Evolutionary conservation across 106 monocot genomes (phyloP), one percentile per base, ranked within the genome.

Genomic region (Acorus gramineus): DNA sequence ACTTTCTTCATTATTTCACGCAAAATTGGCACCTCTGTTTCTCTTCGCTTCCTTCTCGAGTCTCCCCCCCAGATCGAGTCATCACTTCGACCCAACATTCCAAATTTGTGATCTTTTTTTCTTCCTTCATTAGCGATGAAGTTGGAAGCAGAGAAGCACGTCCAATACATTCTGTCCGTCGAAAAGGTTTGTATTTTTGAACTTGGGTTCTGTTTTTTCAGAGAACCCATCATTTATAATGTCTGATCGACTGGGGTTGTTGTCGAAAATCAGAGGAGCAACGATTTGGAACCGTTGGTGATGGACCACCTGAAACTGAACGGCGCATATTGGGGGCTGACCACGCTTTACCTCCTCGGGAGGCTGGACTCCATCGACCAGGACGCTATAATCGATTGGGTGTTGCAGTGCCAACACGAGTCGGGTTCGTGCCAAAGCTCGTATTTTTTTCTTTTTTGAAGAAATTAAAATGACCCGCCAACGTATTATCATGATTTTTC

Each of bases 241-340:
- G 7, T 44, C 48, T 42, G 4, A 9, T 46, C 28, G 28, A 28
- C 1, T 28, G 28, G 28, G 28, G 28, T 28, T 28, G 28, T 28
- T 5, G 14, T 11, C 2, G 46, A 12, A 14, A 11, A 14, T 6
- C 77, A 98, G 96, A 83, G 67, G 44, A 99, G 92, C 61, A 88
- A 86, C 61, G 75, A 76, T 59, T 88, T 98, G 10, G 92, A 85
- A 66, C 71, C 98, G 9, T n/a, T 92, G 59, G 69, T 79, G 10
- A 87, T 82, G 73, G 91, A 98, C 75, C 98, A 91, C 50, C 72
- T 98, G n/a, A 60, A 91, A 47, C 69, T 98, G 56, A 98, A 75
- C 53, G 98, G 98, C 11, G 98, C 85, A 2, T 99, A 92, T 56
- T 99, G 98, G 98, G 98, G 98, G 44, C 74, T 99, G 54, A 89